phyloP scores from a whole-genome alignment of 176 grass and related monocot species.

The Saccharum spontaneum region DNA sequence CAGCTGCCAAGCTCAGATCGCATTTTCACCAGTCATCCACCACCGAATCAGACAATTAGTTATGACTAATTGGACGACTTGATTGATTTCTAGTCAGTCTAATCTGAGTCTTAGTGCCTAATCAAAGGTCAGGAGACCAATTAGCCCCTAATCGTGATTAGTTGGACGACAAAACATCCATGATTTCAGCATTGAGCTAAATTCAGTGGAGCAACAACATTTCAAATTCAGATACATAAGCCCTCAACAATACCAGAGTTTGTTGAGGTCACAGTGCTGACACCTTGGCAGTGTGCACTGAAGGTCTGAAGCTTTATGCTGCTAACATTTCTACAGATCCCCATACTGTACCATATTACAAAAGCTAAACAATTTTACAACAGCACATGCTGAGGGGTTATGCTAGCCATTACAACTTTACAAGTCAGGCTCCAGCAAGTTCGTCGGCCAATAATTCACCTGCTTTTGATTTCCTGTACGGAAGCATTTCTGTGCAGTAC shows the following conservation, averaged over 20 bases:
- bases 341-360: background rate
- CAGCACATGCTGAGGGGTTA: background rate
- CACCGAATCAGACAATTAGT: too few relatives aligned
- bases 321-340: background rate
- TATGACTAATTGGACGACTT: too few relatives aligned
- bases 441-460: background rate
- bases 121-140: too few relatives aligned
- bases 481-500: constrained; percentile 67
- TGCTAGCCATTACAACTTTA: background rate
- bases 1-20: too few relatives aligned
- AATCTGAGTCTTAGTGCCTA: too few relatives aligned
- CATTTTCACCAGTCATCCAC: too few relatives aligned
- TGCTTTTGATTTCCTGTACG: constrained; percentile 44
- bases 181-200: background rate
- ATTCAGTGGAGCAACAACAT: background rate
- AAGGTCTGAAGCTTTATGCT: background rate
- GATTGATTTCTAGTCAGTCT: too few relatives aligned
- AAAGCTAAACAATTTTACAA: background rate
- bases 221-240: background rate
- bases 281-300: background rate
- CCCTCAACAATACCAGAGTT: background rate
- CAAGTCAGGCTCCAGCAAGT: background rate
- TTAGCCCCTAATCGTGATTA: too few relatives aligned
- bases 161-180: too few relatives aligned
- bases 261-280: background rate